Base-by-base conservation (phyloP, 163 green algal species). In the Chlorella variabilis region DNA sequence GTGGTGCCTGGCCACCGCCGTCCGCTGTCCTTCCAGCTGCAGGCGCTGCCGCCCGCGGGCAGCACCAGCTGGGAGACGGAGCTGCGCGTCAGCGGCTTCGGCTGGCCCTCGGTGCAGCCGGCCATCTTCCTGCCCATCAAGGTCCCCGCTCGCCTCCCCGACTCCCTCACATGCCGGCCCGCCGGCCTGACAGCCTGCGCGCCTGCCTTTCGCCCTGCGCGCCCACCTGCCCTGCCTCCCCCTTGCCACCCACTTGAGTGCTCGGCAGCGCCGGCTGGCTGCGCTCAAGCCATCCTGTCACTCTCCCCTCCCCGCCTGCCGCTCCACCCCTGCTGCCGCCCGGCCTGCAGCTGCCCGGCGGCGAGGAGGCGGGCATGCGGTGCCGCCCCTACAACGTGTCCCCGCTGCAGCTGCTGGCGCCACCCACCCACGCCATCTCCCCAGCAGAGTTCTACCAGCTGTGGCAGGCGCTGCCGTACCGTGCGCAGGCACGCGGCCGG, bases 361-460 rank as follows among this genome's bases (percentile, higher is more conserved):
- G 80, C 33, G 29, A 61, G 54, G 54, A 69, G 73, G 38, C 79
- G 6, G n/a, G 6, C 1, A 54, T 89, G 54, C 68, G 76, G 18
- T 86, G 80, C 70, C 31, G 48, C 13, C 84, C 80, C 18, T 83
- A 84, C 54, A 41, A 66, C 58, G 49, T 89, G 21, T 89, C 84
- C 5, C 84, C 84, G 6, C 78, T 88, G 33, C 36, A 78, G 38
- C 54, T 89, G 42, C 73, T 89, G 67, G 41, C 58, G 18, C 79
- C 79, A 0, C 68, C 84, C 67, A 48, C 56, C 48, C 75, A 78
- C 61, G 49, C 84, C 45, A 54, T 84, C 27, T 71, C 56, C 39
- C 54, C 68, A 0, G 54, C 78, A 29, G 80, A 89, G 75, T 89
- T 89, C n/a, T 89, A 84, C 69, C 84, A 89, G 75, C 80, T 65